Base-by-base conservation (phyloP, 208 protist genomes). In the Vickermania ingenoplastis region DNA sequence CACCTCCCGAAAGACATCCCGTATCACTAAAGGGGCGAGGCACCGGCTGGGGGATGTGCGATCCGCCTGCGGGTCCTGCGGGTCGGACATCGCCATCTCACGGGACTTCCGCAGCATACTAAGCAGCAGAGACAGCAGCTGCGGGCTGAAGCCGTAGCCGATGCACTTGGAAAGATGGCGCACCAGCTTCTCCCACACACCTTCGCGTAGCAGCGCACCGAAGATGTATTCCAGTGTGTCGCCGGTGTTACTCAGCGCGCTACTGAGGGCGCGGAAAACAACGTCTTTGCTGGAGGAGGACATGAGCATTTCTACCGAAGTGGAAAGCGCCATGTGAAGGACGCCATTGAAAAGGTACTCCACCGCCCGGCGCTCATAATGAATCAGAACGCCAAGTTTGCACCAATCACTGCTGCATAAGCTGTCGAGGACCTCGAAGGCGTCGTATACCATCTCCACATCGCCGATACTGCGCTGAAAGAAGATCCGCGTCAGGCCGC, bases 311-410 rank as follows among this genome's bases (percentile, higher is more conserved):
- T 81, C 65, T 26, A 83, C 72, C 4, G 84, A 77, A 1, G 73
- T 79, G 26, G 71, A 73, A 26, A 81, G 69, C 21, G 91, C 65
- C n/a, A 89, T 41, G 59, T 84, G 65, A 22, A 91, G 53, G 26
- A 79, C 71, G 7, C 71, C 73, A 31, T 55, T 72, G 65, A 91
- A 84, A 25, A 83, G 75, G 30, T 61, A 65, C 63, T 83, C 73
- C 21, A 83, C 67, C 4, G 76, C 63, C 61, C 63, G 63, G 0
- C 79, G 72, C 50, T 91, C 77, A 63, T 92, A 94, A 53, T 79
- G 72, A 30, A 89, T 58, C 4, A 89, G 55, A 36, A 94, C 77
- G 22, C 88, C 88, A 3, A 91, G 56, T 53, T 91, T 90, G 61
- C 79, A 81, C 84, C 88, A 94, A 61, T 75, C 27, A 26, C 67